Percentiles rank a stretch among this genome's conserved stretches.
phyloP scores from a whole-genome alignment of 2,329 filamentous ascomycete genomes.

The Byssothecium circinans region DNA sequence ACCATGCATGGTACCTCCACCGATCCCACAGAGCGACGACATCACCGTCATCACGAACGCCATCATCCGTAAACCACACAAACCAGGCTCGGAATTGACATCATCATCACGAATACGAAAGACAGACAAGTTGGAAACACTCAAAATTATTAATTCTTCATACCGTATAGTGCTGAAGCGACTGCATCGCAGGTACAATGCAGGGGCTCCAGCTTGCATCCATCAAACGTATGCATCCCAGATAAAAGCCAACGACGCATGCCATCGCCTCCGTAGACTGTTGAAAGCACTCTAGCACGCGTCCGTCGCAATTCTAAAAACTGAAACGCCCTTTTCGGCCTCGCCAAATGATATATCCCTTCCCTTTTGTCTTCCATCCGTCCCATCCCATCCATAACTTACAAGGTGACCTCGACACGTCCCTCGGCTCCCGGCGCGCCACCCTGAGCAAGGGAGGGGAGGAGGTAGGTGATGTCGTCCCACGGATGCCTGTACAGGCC shows the following conservation, averaged over 20 bases:
- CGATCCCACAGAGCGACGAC: too few relatives aligned
- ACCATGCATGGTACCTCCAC: too few relatives aligned
- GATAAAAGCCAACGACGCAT: neutral
- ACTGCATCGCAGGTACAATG: conserved; percentile 2
- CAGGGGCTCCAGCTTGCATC: conserved; percentile 4
- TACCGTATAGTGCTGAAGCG: conserved; percentile 1
- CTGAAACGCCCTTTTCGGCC: conserved; percentile 32
- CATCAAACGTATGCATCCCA: neutral
- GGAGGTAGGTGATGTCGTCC: conserved; percentile 57
- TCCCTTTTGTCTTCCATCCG: conserved; percentile 15
- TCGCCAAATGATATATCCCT: conserved; percentile 31
- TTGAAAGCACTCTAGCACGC: conserved; percentile 29
- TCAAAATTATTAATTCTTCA: conserved; percentile 13
- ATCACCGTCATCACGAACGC: too few relatives aligned
- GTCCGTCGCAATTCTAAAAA: conserved; percentile 20
- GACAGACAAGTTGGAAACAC: too few relatives aligned
- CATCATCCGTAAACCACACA: too few relatives aligned
- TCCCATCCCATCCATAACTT: conserved; percentile 22
- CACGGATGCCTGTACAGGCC: conserved; percentile 97
- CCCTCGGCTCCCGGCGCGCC: conserved; percentile 45
- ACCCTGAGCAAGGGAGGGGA: conserved; percentile 40
- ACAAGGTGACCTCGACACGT: conserved; percentile 47
- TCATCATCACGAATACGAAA: too few relatives aligned
- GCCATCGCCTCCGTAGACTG: neutral
- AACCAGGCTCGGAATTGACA: too few relatives aligned